These are phyloP conservation scores for Aureoboletus auriporus DNA, from an alignment of 768 basidiomycete genomes.

Conservation along the genomic window DNA sequence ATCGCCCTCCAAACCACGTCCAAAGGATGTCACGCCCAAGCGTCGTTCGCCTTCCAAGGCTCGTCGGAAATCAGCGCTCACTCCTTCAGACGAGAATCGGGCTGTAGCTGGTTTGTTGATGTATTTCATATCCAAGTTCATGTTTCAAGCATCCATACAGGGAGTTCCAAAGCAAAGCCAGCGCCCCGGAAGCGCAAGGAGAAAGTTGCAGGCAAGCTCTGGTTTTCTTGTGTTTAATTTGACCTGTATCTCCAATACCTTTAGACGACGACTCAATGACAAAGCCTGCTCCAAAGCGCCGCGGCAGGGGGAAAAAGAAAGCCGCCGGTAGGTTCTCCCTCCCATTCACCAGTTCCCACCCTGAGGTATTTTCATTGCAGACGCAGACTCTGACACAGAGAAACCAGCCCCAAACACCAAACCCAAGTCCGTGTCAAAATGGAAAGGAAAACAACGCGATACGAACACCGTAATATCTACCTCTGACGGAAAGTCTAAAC, in stretches of 20 bases:
- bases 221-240: not conserved
- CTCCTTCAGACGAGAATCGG: not conserved
- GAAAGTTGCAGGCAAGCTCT: constrained; percentile 7
- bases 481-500: not conserved
- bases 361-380: not conserved
- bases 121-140: too few relatives aligned
- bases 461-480: not conserved
- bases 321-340: constrained; percentile 1
- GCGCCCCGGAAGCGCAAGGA: constrained; percentile 8
- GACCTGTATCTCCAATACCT: not conserved
- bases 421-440: constrained; percentile 5
- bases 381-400: constrained; percentile 3
- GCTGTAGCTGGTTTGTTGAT: constrained; percentile 14
- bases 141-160: constrained; percentile 7
- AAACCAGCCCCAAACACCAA: not conserved
- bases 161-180: constrained; percentile 9
- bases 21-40: constrained; percentile 1
- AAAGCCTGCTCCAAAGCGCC: constrained; percentile 15
- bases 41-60: not conserved
- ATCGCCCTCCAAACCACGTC: constrained; percentile 37
- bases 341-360: not conserved
- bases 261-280: not conserved
- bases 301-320: constrained; percentile 10
- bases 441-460: constrained; percentile 3
- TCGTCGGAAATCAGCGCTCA: not conserved